Evolutionary conservation across 2,329 filamentous ascomycete genomes (phyloP).

Genomic region (Exophiala mesophila): DNA sequence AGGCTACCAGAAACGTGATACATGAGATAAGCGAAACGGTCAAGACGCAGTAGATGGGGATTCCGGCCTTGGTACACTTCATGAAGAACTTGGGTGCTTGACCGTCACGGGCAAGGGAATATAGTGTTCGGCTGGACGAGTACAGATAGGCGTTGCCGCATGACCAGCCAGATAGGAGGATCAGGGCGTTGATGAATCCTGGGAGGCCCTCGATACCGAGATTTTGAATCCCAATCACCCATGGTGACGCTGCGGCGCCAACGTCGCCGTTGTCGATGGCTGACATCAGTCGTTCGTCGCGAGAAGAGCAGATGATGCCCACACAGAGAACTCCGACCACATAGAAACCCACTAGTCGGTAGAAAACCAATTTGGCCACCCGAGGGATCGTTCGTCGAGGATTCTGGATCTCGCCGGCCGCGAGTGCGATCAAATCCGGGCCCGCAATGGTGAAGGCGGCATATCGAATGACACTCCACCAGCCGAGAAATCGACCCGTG

Average conservation of each 20-base stretch:
- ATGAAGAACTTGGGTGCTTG: slow-evolving; percentile 53
- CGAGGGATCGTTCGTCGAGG: slow-evolving; percentile 64
- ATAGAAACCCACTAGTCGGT: slow-evolving; percentile 68
- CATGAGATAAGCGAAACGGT: slow-evolving; percentile 61
- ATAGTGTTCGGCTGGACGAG: slow-evolving; percentile 48
- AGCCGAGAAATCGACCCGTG: slow-evolving; percentile 66
- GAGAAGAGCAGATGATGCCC: slow-evolving; percentile 62
- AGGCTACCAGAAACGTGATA: slow-evolving; percentile 66
- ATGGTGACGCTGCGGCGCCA: slow-evolving; percentile 63
- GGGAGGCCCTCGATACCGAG: slow-evolving; percentile 60
- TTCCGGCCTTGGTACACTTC: slow-evolving; percentile 55
- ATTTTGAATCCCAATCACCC: slow-evolving; percentile 67
- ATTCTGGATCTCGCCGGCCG: slow-evolving; percentile 63
- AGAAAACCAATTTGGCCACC: slow-evolving; percentile 70
- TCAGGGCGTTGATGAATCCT: slow-evolving; percentile 67
- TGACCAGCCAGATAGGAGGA: slow-evolving; percentile 67
- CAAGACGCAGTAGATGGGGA: slow-evolving; percentile 61
- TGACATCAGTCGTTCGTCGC: slow-evolving; percentile 54
- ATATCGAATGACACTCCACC: slow-evolving; percentile 65
- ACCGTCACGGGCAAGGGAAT: slow-evolving; percentile 42
- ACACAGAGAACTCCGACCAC: slow-evolving; percentile 65
- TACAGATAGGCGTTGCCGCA: slow-evolving; percentile 63
- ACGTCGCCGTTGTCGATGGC: slow-evolving; percentile 54
- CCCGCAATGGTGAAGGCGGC: slow-evolving; percentile 61
- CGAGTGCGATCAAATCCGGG: slow-evolving; percentile 55